Conservation (phyloP, 805 yeast species). For the Hanseniaspora osmophila region DNA sequence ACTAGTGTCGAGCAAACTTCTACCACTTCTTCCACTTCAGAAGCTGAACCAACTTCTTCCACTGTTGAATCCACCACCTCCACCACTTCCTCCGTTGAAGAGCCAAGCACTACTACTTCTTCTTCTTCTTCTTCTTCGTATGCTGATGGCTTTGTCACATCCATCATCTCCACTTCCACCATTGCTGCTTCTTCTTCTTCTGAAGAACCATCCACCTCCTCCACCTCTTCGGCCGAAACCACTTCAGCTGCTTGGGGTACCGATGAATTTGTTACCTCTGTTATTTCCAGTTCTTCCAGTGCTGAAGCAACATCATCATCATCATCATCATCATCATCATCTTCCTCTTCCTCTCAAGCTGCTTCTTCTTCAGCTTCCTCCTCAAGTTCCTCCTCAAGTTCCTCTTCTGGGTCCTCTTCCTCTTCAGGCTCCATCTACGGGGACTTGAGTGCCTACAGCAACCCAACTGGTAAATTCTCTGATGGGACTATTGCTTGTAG, state of each 20-base stretch:
- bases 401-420: conserved; percentile 21
- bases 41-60: conserved; percentile 14
- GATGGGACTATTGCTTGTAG: conserved; percentile 63
- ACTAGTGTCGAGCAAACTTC: conserved; percentile 16
- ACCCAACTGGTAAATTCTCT: conserved; percentile 34
- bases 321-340: conserved; percentile 16
- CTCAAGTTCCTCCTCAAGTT: conserved; percentile 9
- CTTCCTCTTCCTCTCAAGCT: conserved; percentile 22
- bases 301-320: conserved; percentile 14
- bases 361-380: conserved; percentile 22
- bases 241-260: conserved; percentile 14
- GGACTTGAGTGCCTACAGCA: conserved; percentile 32
- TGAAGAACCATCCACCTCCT: conserved; percentile 13
- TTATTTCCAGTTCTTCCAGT: conserved; percentile 20
- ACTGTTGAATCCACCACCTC: conserved; percentile 12
- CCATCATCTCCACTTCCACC: conserved; percentile 12
- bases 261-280: conserved; percentile 10
- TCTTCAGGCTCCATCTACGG: conserved; percentile 30
- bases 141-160: conserved; percentile 14
- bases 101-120: conserved; percentile 18
- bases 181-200: conserved; percentile 12
- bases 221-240: conserved; percentile 20
- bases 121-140: conserved; percentile 9
- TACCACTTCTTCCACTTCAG: conserved; percentile 12
- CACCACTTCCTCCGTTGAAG: conserved; percentile 9